These are phyloP conservation scores for Sporothrix luriei DNA, from an alignment of 2,329 filamentous ascomycete species.

Conservation along the genomic window DNA sequence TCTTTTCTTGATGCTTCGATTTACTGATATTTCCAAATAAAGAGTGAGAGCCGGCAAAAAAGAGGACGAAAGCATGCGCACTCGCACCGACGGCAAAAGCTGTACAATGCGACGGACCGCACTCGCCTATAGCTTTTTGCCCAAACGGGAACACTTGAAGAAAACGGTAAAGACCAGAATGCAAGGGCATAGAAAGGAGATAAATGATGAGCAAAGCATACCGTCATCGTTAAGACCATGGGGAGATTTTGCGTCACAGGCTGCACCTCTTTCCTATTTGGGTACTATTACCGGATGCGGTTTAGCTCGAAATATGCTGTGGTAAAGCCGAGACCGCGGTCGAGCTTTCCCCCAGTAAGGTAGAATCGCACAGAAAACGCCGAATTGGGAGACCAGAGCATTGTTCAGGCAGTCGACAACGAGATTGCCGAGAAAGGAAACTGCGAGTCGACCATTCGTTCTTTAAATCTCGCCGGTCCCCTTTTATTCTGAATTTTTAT, in stretches of 20 bases:
- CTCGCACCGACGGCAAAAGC: not conserved
- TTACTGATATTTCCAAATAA: not conserved
- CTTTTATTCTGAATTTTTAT: not conserved
- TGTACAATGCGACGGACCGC: not conserved
- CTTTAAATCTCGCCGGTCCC: not conserved
- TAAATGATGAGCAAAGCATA: constrained; percentile 2
- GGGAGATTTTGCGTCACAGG: constrained; percentile 15
- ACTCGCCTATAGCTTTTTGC: constrained; percentile 23
- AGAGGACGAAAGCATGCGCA: not conserved
- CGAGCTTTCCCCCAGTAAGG: not conserved
- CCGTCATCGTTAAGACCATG: constrained; percentile 5
- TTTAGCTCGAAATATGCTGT: constrained; percentile 22
- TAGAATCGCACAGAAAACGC: constrained; percentile 16
- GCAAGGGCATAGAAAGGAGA: not conserved
- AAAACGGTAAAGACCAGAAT: constrained; percentile 27
- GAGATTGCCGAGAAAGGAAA: not conserved
- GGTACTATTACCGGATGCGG: constrained; percentile 34
- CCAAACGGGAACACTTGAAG: constrained; percentile 31
- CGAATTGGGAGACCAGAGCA: not conserved
- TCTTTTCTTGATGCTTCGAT: constrained; percentile 9
- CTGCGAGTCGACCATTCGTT: not conserved
- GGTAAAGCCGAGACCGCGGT: constrained; percentile 29
- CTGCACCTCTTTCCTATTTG: constrained; percentile 34
- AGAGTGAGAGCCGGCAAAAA: not conserved
- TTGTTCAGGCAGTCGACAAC: constrained; percentile 14